Percentiles rank a stretch among this genome's conserved stretches.
Evolutionary conservation across 495 filamentous ascomycete species (phyloP).

Genomic region (Podospora pseudopauciseta): DNA sequence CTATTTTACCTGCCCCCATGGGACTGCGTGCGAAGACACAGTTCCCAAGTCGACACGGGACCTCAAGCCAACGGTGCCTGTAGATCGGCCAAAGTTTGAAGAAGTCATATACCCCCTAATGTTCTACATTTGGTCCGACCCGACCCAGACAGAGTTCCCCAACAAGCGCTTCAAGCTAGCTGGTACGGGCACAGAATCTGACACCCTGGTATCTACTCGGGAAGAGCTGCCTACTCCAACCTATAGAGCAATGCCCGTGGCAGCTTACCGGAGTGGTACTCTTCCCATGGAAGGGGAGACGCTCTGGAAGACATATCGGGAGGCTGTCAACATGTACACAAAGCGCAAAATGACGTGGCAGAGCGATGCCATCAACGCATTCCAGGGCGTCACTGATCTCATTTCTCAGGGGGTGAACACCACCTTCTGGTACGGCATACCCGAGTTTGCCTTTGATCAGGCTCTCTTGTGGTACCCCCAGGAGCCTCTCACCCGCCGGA

Average conservation of each 20-base stretch:
- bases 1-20: slow-evolving; percentile 24
- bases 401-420: slow-evolving; percentile 16
- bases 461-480: slow-evolving; percentile 20
- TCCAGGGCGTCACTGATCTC: slow-evolving; percentile 15
- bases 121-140: slow-evolving; percentile 13
- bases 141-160: slow-evolving; percentile 12
- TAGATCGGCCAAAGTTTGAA: slow-evolving; percentile 7
- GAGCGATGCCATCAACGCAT: slow-evolving; percentile 18
- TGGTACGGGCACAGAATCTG: neutral
- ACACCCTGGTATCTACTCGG: neutral
- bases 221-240: slow-evolving; percentile 6
- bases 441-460: slow-evolving; percentile 19
- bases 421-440: slow-evolving; percentile 19
- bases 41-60: slow-evolving; percentile 17
- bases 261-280: neutral
- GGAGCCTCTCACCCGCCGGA: slow-evolving; percentile 12
- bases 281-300: slow-evolving; percentile 15
- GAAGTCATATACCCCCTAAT: neutral
- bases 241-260: slow-evolving; percentile 9
- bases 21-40: slow-evolving; percentile 16
- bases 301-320: slow-evolving; percentile 16
- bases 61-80: neutral
- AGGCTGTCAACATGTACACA: slow-evolving; percentile 19
- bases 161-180: slow-evolving; percentile 16
- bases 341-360: slow-evolving; percentile 18